phyloP scores from a whole-genome alignment of 1,284 basidiomycete species.

The Stygiomarasmius scandens region DNA sequence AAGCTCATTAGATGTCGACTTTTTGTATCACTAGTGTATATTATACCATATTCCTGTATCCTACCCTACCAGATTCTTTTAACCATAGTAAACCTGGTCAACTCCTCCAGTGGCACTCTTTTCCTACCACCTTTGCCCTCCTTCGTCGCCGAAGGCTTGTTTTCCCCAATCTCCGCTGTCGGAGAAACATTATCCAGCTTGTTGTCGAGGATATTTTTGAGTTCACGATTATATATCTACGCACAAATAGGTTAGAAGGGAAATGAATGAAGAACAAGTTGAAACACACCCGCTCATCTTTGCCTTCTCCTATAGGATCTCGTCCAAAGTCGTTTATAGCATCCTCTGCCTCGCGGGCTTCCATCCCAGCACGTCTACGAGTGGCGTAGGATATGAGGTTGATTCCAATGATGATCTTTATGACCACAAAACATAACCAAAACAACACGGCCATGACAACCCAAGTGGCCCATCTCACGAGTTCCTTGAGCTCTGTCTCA shows the following conservation, averaged over 20 bases:
- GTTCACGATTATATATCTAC: conserved; percentile 79
- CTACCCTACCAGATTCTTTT: conserved; percentile 82
- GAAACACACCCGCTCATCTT: conserved; percentile 75
- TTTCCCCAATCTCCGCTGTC: conserved; percentile 74
- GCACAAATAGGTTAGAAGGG: conserved; percentile 7
- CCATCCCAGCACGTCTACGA: conserved; percentile 74
- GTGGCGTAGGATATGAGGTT: conserved; percentile 85
- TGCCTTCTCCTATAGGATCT: conserved; percentile 84
- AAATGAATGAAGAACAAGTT: conserved; percentile 5
- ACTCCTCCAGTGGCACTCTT: conserved; percentile 78
- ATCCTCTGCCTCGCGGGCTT: conserved; percentile 70
- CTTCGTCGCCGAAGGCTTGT: conserved; percentile 31
- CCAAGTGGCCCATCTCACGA: conserved; percentile 65
- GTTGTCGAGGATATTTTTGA: conserved; percentile 73
- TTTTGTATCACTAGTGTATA: neutral
- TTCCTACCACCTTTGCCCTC: conserved; percentile 55
- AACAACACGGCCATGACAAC: conserved; percentile 65
- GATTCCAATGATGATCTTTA: conserved; percentile 90
- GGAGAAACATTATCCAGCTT: conserved; percentile 67
- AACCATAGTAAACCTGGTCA: conserved; percentile 92
- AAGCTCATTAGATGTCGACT: neutral
- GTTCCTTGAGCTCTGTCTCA: conserved; percentile 44
- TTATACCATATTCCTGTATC: neutral
- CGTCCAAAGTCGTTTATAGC: conserved; percentile 83
- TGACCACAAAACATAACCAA: conserved; percentile 83